Evolutionary conservation across 768 basidiomycete species (phyloP).

Genomic region (Amanita thiersii): DNA sequence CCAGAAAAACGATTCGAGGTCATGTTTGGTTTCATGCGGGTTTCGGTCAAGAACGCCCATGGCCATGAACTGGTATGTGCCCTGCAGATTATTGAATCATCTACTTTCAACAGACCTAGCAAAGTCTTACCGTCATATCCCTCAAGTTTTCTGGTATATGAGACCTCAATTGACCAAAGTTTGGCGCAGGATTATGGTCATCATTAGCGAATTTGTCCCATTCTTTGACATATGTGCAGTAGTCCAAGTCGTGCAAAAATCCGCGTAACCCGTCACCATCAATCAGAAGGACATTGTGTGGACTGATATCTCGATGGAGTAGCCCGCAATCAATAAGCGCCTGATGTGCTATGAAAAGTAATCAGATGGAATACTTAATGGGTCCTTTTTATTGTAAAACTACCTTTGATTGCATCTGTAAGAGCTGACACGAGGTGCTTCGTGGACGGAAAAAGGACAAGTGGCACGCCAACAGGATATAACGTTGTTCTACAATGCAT

Average conservation of each 20-base stretch:
- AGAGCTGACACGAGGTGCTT: background rate
- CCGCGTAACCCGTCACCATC: background rate
- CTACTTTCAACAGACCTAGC: too few relatives aligned
- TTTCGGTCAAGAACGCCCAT: too few relatives aligned
- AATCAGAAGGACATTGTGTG: background rate
- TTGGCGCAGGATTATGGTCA: too few relatives aligned
- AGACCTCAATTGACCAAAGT: too few relatives aligned
- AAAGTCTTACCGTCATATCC: too few relatives aligned
- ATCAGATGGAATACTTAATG: background rate
- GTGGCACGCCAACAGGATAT: background rate
- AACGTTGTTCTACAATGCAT: background rate
- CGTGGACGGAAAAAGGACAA: background rate
- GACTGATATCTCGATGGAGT: slow-evolving; percentile 3
- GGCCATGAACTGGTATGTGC: too few relatives aligned
- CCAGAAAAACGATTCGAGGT: too few relatives aligned
- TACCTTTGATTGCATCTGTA: background rate
- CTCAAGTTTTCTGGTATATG: too few relatives aligned
- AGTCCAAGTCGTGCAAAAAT: slow-evolving; percentile 6
- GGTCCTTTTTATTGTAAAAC: background rate
- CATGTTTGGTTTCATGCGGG: too few relatives aligned
- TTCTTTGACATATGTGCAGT: background rate
- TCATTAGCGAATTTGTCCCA: background rate
- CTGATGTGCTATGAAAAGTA: background rate
- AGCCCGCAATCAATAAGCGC: slow-evolving; percentile 1
- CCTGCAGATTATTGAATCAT: too few relatives aligned